phyloP scores from a whole-genome alignment of 2,329 filamentous ascomycete species.

The Eutypella sp. region DNA sequence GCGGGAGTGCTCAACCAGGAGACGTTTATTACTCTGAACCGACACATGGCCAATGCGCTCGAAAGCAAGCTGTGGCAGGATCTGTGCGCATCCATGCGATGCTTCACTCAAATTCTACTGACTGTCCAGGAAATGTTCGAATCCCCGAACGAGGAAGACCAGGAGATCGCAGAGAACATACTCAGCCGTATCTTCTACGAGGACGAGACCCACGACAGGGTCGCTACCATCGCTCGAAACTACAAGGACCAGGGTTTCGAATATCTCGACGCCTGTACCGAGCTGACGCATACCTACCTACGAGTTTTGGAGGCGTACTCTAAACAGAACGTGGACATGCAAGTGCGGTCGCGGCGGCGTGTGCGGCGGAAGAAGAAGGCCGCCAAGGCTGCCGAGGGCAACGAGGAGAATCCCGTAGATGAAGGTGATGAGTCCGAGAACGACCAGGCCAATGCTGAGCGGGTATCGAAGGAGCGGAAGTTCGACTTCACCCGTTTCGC shows the following conservation, averaged over 20 bases:
- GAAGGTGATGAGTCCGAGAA: conserved; percentile 66
- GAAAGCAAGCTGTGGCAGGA: conserved; percentile 86
- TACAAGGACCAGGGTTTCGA: conserved; percentile 94
- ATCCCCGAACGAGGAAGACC: conserved; percentile 82
- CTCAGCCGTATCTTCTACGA: conserved; percentile 98
- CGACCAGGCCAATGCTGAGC: conserved; percentile 66
- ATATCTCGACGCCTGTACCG: conserved; percentile 87
- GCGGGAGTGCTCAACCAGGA: conserved; percentile 90
- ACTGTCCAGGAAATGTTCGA: conserved; percentile 90
- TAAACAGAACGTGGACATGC: conserved; percentile 90
- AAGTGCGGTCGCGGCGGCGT: conserved; percentile 76
- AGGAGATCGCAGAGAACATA: conserved; percentile 97
- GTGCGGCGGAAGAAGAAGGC: conserved; percentile 69
- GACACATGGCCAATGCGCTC: conserved; percentile 71
- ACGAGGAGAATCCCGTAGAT: conserved; percentile 46
- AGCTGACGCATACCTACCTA: conserved; percentile 85
- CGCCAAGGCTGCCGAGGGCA: conserved; percentile 38
- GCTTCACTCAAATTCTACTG: conserved; percentile 88
- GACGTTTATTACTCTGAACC: conserved; percentile 84
- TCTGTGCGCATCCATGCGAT: conserved; percentile 82
- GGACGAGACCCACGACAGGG: conserved; percentile 83
- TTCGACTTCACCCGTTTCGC: conserved; percentile 90
- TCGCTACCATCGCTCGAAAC: conserved; percentile 73
- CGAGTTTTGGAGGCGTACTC: conserved; percentile 90
- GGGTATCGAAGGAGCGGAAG: conserved; percentile 73